Conservation (phyloP, 306 rosid genomes). For the Castanopsis chinensis region DNA sequence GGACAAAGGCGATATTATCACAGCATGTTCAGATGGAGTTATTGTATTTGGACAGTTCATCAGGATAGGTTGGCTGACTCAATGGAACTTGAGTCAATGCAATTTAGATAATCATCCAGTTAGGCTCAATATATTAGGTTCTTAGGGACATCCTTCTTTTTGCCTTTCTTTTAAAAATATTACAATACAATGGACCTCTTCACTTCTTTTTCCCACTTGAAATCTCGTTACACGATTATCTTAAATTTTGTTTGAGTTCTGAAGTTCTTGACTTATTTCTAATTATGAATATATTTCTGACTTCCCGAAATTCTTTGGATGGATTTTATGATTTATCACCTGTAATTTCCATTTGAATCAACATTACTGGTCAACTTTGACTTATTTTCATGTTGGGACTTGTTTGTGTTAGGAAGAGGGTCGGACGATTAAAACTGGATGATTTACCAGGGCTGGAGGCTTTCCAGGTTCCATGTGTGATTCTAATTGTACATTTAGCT, state of each 20-base stretch:
- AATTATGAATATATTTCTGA: background rate
- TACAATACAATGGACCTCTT: background rate
- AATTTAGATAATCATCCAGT: background rate
- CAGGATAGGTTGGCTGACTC: constrained; percentile 67
- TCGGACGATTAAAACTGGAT: constrained; percentile 90
- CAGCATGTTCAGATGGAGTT: constrained; percentile 94
- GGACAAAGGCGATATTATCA: constrained; percentile 92
- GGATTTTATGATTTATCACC: background rate
- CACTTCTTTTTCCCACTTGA: background rate
- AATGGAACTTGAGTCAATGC: constrained; percentile 52
- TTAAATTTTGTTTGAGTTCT: background rate
- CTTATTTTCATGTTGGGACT: constrained; percentile 1
- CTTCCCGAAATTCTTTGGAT: background rate
- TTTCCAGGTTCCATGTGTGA: constrained; percentile 76
- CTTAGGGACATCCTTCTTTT: background rate
- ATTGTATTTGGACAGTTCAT: constrained; percentile 70
- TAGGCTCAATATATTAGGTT: no score
- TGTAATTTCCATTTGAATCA: background rate
- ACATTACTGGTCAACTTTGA: constrained; percentile 12
- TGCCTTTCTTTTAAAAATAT: background rate
- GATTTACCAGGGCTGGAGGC: constrained; percentile 87
- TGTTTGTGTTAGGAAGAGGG: constrained; percentile 67
- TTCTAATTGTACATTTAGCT: constrained; percentile 19
- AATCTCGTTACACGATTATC: background rate
- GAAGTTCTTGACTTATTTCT: background rate